phyloP scores from a whole-genome alignment of 2,329 filamentous ascomycete species.

The Arthrobotrys musiformis region DNA sequence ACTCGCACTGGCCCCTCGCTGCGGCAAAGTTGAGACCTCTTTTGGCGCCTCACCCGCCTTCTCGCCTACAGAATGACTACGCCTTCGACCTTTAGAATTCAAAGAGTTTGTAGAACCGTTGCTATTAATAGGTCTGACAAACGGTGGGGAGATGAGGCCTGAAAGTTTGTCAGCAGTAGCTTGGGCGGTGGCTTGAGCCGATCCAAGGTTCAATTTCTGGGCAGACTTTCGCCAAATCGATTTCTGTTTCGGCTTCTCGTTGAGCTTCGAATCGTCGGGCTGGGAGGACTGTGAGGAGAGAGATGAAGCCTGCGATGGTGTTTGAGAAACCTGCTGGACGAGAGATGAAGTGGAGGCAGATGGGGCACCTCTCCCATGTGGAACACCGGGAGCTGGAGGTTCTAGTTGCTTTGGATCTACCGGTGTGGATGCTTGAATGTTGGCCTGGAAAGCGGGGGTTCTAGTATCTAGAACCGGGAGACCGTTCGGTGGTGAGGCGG shows the following conservation, averaged over 20 bases:
- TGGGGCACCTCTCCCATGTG: constrained; percentile 60
- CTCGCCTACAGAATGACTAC: constrained; percentile 48
- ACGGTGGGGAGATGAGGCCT: constrained; percentile 43
- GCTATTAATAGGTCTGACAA: constrained; percentile 24
- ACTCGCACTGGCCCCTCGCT: constrained; percentile 48
- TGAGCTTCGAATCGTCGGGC: constrained; percentile 33
- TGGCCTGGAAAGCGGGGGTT: constrained; percentile 57
- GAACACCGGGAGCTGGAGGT: constrained; percentile 57
- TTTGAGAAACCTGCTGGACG: constrained; percentile 61
- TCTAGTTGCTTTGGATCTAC: constrained; percentile 62
- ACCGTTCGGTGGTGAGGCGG: constrained; percentile 54
- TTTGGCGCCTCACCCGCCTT: constrained; percentile 41
- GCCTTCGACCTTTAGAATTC: constrained; percentile 26
- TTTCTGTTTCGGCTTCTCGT: constrained; percentile 39
- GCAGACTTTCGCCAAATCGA: constrained; percentile 54
- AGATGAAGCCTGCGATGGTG: constrained; percentile 44
- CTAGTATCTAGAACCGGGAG: neutral
- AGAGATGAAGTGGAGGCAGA: constrained; percentile 59
- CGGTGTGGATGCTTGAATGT: constrained; percentile 65
- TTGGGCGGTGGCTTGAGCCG: constrained; percentile 11
- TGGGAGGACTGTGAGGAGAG: constrained; percentile 47
- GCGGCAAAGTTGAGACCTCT: constrained; percentile 36
- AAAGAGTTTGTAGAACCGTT: constrained; percentile 34
- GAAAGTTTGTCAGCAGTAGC: constrained; percentile 29
- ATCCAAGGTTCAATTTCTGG: constrained; percentile 41